phyloP scores from a whole-genome alignment of 768 basidiomycete genomes.

The Lentinula sp. region DNA sequence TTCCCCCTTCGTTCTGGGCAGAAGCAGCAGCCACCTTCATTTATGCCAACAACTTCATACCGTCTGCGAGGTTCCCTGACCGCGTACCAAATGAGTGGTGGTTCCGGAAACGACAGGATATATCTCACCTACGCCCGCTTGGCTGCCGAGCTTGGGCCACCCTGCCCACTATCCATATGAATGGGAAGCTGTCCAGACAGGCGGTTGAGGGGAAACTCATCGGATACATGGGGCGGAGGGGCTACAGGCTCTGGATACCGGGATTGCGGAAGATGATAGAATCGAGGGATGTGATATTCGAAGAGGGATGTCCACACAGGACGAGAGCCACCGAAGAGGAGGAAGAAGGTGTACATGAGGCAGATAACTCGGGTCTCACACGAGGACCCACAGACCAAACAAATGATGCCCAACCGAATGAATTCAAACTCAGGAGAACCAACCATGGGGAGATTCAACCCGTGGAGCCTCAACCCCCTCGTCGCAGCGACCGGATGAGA shows the following conservation, averaged over 20 bases:
- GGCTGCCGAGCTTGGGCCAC: background rate
- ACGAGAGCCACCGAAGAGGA: too few species aligned
- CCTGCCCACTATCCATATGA: background rate
- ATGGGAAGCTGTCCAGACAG: background rate
- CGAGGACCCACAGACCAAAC: too few species aligned
- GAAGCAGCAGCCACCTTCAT: background rate
- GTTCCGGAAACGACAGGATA: background rate
- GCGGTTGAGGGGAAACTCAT: background rate
- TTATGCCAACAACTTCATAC: background rate
- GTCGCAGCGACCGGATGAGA: too few species aligned
- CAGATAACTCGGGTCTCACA: too few species aligned
- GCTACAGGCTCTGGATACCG: background rate
- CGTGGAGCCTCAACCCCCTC: too few species aligned
- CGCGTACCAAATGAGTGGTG: background rate
- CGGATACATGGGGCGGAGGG: background rate
- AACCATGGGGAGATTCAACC: too few species aligned
- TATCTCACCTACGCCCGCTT: background rate
- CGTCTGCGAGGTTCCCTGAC: background rate
- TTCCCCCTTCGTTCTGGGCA: background rate
- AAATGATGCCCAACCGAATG: too few species aligned
- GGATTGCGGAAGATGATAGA: background rate
- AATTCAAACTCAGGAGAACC: too few species aligned
- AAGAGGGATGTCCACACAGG: background rate
- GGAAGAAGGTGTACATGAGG: too few species aligned
- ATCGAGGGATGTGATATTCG: background rate